Conservation (phyloP, 2,329 filamentous ascomycete species). For the Cytospora chrysosperma region DNA sequence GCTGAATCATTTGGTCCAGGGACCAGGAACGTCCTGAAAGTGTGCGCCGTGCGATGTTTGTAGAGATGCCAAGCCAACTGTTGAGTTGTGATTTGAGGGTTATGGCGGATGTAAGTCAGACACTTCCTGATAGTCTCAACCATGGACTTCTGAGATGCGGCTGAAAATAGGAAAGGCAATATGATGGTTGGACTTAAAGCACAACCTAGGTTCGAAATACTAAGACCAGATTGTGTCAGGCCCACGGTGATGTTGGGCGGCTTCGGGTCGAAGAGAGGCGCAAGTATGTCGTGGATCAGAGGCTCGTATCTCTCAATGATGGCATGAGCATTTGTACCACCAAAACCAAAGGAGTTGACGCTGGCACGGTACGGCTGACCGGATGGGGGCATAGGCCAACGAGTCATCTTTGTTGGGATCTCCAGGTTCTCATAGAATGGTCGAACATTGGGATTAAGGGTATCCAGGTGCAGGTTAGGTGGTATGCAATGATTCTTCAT, state of each 20-base stretch:
- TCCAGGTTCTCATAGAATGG: constrained; percentile 36
- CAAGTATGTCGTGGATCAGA: constrained; percentile 31
- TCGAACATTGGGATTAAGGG: constrained; percentile 41
- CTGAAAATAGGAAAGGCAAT: constrained; percentile 40
- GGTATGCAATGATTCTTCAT: constrained; percentile 41
- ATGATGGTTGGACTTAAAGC: constrained; percentile 13
- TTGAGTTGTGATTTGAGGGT: constrained; percentile 16
- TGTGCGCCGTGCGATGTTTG: constrained; percentile 33
- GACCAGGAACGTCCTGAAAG: constrained; percentile 29
- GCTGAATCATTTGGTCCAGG: neutral
- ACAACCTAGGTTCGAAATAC: neutral
- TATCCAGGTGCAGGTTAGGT: constrained; percentile 44
- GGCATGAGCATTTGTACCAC: constrained; percentile 44
- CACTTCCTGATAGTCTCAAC: constrained; percentile 30
- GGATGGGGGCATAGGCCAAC: constrained; percentile 37
- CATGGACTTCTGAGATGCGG: constrained; percentile 37
- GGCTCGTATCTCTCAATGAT: constrained; percentile 43
- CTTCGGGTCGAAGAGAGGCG: constrained; percentile 7
- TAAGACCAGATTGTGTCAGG: neutral
- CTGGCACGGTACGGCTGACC: constrained; percentile 42
- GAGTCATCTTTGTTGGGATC: constrained; percentile 33
- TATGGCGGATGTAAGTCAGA: constrained; percentile 31
- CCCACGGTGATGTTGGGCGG: neutral
- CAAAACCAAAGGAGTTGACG: constrained; percentile 47
- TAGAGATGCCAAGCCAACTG: constrained; percentile 37